Conservation (phyloP, 352 stramenopile genomes). For the Plasmopara viticola region DNA sequence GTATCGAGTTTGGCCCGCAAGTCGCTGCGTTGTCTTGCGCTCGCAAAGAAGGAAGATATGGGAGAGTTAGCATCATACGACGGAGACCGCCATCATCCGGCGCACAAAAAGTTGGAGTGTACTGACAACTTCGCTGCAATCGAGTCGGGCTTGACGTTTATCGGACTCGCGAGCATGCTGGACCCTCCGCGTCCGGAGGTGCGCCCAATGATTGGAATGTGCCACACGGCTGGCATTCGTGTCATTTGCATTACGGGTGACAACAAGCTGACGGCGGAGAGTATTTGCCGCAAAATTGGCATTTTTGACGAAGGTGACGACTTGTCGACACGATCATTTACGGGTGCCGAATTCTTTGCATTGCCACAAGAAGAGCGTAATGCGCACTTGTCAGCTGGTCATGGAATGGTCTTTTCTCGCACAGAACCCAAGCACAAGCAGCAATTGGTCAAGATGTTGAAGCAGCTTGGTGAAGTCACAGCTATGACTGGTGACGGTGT, state of each 20-base stretch:
- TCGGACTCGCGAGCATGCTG: slow-evolving; percentile 97
- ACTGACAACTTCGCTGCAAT: slow-evolving; percentile 90
- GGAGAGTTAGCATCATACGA: slow-evolving; percentile 74
- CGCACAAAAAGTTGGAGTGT: slow-evolving; percentile 73
- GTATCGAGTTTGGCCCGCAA: slow-evolving; percentile 89
- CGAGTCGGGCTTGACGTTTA: slow-evolving; percentile 95
- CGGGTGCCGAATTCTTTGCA: slow-evolving; percentile 94
- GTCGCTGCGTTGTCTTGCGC: slow-evolving; percentile 92
- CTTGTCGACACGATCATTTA: slow-evolving; percentile 90
- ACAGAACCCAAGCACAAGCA: slow-evolving; percentile 99
- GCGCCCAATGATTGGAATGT: slow-evolving; percentile 92
- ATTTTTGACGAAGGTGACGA: slow-evolving; percentile 88
- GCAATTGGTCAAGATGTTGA: slow-evolving; percentile 92
- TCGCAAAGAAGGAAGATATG: slow-evolving; percentile 95
- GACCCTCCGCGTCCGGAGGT: slow-evolving; percentile 97
- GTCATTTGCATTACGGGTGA: slow-evolving; percentile 99
- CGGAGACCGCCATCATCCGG: slow-evolving; percentile 76
- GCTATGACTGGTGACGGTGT: slow-evolving; percentile 99
- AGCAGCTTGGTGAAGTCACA: slow-evolving; percentile 89
- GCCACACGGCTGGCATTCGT: slow-evolving; percentile 93
- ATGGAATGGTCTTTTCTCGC: slow-evolving; percentile 95
- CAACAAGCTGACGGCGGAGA: slow-evolving; percentile 96
- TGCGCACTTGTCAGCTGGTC: slow-evolving; percentile 79
- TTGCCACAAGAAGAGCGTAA: slow-evolving; percentile 90
- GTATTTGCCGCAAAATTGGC: slow-evolving; percentile 96